phyloP scores from a whole-genome alignment of 2,329 filamentous ascomycete genomes.

The Xylariaceae sp. region DNA sequence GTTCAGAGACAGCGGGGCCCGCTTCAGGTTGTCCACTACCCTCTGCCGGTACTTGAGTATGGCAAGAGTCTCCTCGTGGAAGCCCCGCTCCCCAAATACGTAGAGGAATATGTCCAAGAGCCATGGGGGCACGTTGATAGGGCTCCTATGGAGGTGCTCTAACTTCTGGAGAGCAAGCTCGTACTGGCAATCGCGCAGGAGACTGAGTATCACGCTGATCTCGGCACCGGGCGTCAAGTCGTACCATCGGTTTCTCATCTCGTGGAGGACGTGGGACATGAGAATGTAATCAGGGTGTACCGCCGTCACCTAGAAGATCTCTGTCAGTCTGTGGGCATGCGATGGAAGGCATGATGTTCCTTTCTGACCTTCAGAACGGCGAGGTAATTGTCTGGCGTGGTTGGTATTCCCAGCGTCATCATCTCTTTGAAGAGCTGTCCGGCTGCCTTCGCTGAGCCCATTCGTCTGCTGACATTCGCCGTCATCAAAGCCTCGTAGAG shows the following conservation, averaged over 20 bases:
- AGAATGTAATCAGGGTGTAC: slow-evolving; percentile 83
- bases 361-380: slow-evolving; percentile 40
- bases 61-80: slow-evolving; percentile 70
- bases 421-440: slow-evolving; percentile 66
- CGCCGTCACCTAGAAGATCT: slow-evolving; percentile 57
- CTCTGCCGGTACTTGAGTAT: slow-evolving; percentile 56
- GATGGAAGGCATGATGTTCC: neutral
- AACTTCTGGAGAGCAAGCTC: slow-evolving; percentile 72
- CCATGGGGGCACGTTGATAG: slow-evolving; percentile 59
- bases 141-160: slow-evolving; percentile 57
- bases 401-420: slow-evolving; percentile 52
- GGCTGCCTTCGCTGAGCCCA: slow-evolving; percentile 64
- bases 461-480: slow-evolving; percentile 56
- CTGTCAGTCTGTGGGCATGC: too few species aligned
- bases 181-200: slow-evolving; percentile 75
- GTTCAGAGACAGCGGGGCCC: slow-evolving; percentile 20
- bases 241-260: slow-evolving; percentile 71
- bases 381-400: slow-evolving; percentile 65
- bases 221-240: slow-evolving; percentile 55
- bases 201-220: slow-evolving; percentile 63
- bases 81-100: slow-evolving; percentile 63
- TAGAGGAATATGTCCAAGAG: slow-evolving; percentile 74
- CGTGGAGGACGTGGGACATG: slow-evolving; percentile 63
- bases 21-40: slow-evolving; percentile 14
- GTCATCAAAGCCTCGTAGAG: slow-evolving; percentile 72